A percentile compares a stretch with the other conserved stretches of the same genome.
Evolutionary conservation across 805 yeast genomes (phyloP).

Genomic region (Hanseniaspora guilliermondii): DNA sequence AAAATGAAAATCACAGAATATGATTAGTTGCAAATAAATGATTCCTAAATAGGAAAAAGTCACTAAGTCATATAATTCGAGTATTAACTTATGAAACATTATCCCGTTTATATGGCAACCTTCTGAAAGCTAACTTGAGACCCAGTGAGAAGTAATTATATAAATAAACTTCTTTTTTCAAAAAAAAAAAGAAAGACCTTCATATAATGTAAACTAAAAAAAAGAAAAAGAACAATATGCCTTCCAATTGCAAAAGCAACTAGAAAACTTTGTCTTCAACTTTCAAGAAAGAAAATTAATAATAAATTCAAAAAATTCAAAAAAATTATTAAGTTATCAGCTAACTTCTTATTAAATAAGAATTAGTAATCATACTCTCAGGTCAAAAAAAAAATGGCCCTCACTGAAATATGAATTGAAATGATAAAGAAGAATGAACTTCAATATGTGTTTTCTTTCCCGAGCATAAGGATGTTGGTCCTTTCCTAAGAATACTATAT

Average conservation of each 20-base stretch:
- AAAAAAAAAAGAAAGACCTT: not conserved
- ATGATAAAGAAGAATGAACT: constrained; percentile 13
- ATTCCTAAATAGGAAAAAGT: not conserved
- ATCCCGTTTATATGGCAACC: not conserved
- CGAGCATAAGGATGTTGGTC: constrained; percentile 14
- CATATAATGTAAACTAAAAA: not conserved
- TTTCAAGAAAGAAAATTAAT: constrained; percentile 13
- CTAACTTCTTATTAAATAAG: constrained; percentile 13
- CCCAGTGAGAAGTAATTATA: constrained; percentile 10
- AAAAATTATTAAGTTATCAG: constrained; percentile 14
- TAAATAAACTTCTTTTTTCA: not conserved
- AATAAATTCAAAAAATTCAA: constrained; percentile 12
- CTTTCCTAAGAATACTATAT: not conserved
- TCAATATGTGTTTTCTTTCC: constrained; percentile 12
- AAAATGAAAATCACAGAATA: not conserved
- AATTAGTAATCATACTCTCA: constrained; percentile 14
- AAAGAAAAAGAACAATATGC: constrained; percentile 4
- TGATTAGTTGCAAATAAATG: not conserved
- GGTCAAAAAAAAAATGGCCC: constrained; percentile 13
- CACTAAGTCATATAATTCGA: not conserved
- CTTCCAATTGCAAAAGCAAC: constrained; percentile 7
- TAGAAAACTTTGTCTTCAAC: not conserved
- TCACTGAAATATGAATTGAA: constrained; percentile 14
- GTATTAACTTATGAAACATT: not conserved
- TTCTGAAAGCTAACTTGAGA: not conserved